Evolutionary conservation across 441 rosid genomes (phyloP).

Genomic region (Rhodomyrtus psidioides): DNA sequence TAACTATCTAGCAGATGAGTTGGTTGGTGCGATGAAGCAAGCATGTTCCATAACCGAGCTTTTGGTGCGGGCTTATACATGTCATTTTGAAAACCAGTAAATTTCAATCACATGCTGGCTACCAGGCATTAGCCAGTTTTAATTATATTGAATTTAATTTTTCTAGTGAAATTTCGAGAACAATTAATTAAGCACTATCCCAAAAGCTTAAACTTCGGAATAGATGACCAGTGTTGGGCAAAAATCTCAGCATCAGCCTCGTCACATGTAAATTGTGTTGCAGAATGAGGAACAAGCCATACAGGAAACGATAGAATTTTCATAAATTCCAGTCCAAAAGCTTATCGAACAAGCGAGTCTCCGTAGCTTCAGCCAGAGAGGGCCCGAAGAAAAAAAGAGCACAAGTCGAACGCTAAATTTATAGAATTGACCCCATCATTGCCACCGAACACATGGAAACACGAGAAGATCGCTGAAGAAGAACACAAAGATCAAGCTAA

Average conservation of each 20-base stretch:
- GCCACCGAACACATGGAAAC: background rate
- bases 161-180: background rate
- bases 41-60: background rate
- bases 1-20: background rate
- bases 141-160: background rate
- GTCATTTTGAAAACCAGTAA: background rate
- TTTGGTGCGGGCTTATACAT: background rate
- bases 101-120: background rate
- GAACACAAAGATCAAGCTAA: background rate
- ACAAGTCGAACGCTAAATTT: background rate
- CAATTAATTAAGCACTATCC: background rate
- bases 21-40: background rate
- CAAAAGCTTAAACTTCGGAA: background rate
- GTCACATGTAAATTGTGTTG: background rate
- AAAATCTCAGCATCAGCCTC: background rate
- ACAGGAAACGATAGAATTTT: background rate
- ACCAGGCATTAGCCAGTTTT: background rate
- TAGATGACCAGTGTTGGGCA: background rate
- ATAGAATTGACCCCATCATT: background rate
- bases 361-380: background rate
- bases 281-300: too few species aligned
- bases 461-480: background rate
- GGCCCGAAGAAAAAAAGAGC: background rate
- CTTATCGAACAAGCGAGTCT: background rate
- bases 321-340: background rate